These are phyloP conservation scores for Vicia faba DNA, from an alignment of 306 rosid genomes.

Conservation along the genomic window DNA sequence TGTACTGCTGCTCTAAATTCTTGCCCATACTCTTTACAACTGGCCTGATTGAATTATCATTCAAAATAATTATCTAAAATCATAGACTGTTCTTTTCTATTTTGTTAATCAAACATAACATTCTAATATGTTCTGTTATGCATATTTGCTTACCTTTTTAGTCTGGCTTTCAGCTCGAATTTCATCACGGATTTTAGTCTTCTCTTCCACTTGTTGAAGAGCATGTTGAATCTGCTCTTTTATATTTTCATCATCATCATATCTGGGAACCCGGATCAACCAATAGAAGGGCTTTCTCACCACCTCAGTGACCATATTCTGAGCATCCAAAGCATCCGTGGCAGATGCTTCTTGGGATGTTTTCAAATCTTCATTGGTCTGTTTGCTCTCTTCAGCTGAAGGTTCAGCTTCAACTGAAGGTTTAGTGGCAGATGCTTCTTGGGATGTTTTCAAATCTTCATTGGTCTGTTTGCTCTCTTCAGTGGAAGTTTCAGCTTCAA, in stretches of 20 bases:
- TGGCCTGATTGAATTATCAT: conserved; percentile 55
- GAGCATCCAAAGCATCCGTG: conserved; percentile 49
- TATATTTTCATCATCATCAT: conserved; percentile 61
- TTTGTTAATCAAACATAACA: conserved; percentile 10
- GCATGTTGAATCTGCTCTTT: conserved; percentile 64
- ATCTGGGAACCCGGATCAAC: conserved; percentile 67
- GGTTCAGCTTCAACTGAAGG: conserved; percentile 30
- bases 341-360: conserved; percentile 44
- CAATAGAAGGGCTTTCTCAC: conserved; percentile 64
- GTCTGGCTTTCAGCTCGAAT: conserved; percentile 56
- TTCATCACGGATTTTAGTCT: conserved; percentile 60
- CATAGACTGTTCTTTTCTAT: conserved; percentile 16
- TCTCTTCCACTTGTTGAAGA: conserved; percentile 56
- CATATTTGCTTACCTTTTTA: conserved; percentile 49
- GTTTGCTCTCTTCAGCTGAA: conserved; percentile 35
- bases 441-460: no score
- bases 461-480: no score
- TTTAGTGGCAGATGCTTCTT: not conserved
- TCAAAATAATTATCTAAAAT: conserved; percentile 32
- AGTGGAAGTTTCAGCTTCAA: not conserved
- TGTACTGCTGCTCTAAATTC: conserved; percentile 56
- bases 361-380: conserved; percentile 38
- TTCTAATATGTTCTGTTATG: conserved; percentile 8
- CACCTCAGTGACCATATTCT: conserved; percentile 51
- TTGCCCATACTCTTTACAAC: conserved; percentile 46